Evolutionary conservation across 768 basidiomycete species (phyloP).

Genomic region (Lactifluus hygrophoroides): DNA sequence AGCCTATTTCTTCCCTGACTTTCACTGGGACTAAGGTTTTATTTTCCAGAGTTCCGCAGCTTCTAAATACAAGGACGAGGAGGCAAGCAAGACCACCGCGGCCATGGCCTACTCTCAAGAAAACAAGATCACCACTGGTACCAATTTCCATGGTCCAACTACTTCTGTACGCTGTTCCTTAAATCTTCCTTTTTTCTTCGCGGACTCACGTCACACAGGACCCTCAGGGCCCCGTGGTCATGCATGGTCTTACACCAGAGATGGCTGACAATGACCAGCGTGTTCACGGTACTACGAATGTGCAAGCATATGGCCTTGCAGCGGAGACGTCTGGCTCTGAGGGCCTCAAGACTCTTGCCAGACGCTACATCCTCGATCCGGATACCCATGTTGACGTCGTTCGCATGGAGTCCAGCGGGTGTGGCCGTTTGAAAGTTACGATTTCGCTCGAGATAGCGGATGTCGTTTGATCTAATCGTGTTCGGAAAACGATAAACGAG

Average conservation of each 20-base stretch:
- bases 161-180: neutral
- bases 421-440: neutral
- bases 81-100: neutral
- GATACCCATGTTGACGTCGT: neutral
- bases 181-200: neutral
- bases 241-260: neutral
- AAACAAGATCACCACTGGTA: neutral
- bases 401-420: neutral
- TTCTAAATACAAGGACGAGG: neutral
- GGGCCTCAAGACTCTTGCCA: neutral
- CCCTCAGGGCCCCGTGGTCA: neutral
- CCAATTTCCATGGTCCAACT: neutral
- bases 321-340: neutral
- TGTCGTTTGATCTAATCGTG: neutral
- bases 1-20: neutral
- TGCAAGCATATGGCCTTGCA: neutral
- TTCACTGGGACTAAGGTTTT: neutral
- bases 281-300: neutral
- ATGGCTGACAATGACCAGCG: neutral
- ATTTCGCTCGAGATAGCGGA: constrained; percentile 4
- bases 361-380: neutral
- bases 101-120: neutral
- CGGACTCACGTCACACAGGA: neutral
- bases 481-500: neutral
- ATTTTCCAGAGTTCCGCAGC: neutral